These are phyloP conservation scores for Psilocybe mexicana DNA, from an alignment of 1,284 basidiomycete genomes.

Conservation along the genomic window DNA sequence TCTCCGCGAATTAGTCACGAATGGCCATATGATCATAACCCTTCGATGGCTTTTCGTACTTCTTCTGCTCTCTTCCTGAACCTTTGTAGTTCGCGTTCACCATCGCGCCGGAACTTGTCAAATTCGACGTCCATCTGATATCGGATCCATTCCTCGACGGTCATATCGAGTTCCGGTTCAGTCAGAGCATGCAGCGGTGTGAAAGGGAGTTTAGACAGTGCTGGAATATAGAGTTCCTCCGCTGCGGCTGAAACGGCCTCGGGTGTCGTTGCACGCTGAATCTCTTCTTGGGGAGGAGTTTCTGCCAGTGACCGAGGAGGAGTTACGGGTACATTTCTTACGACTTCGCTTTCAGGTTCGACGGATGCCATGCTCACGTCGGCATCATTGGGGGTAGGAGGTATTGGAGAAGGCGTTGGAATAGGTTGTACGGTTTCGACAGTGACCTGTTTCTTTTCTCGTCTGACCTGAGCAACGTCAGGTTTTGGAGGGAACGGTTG, in stretches of 20 bases:
- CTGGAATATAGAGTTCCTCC: constrained; percentile 19
- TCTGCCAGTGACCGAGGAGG: constrained; percentile 12
- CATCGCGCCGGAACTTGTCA: constrained; percentile 62
- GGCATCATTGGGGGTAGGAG: not conserved
- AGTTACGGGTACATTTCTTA: constrained; percentile 12
- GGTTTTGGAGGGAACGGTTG: constrained; percentile 5
- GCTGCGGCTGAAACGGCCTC: not conserved
- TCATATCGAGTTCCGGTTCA: constrained; percentile 68
- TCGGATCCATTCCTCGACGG: constrained; percentile 76
- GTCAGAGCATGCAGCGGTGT: constrained; percentile 45
- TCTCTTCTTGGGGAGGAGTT: constrained; percentile 15
- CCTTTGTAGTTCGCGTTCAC: constrained; percentile 54
- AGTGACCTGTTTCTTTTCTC: constrained; percentile 7
- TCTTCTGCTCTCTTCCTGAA: constrained; percentile 64
- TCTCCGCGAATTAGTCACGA: not conserved
- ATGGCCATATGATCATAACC: constrained; percentile 24
- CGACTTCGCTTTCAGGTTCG: constrained; percentile 8
- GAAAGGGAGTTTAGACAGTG: constrained; percentile 38
- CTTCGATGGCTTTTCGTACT: constrained; percentile 44
- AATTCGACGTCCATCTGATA: constrained; percentile 67
- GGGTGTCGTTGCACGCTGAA: not conserved
- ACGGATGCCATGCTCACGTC: constrained; percentile 14
- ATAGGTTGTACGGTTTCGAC: constrained; percentile 12
- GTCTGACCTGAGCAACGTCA: not conserved
- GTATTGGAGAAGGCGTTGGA: constrained; percentile 3